Conservation (phyloP, 495 filamentous ascomycete species). For the Lepraria neglecta region DNA sequence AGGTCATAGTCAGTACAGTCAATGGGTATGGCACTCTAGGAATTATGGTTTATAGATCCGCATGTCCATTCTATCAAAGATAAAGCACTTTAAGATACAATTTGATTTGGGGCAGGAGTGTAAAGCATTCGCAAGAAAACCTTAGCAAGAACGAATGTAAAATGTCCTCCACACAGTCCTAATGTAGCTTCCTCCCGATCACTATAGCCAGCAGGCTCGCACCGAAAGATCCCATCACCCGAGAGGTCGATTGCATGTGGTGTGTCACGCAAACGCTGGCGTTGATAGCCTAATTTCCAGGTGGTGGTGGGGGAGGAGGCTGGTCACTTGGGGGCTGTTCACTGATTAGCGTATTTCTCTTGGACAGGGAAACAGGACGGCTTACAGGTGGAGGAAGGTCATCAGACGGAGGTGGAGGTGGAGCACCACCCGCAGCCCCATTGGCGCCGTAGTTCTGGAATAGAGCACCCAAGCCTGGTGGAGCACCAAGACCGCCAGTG, state of each 20-base stretch:
- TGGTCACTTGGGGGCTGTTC: constrained; percentile 60
- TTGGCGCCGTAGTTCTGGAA: constrained; percentile 54
- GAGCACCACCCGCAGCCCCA: constrained; percentile 40
- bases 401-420: constrained; percentile 52
- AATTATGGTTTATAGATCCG: no score
- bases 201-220: not conserved
- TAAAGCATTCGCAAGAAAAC: not conserved
- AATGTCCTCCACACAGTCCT: no score
- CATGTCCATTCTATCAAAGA: not conserved
- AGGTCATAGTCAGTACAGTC: no score
- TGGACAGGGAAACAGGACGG: constrained; percentile 12
- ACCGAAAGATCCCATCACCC: not conserved
- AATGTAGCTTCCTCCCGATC: not conserved
- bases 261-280: not conserved
- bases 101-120: not conserved
- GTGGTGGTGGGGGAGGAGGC: constrained; percentile 66
- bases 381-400: constrained; percentile 61
- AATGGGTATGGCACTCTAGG: no score
- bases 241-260: not conserved
- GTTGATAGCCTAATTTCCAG: constrained; percentile 39
- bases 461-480: constrained; percentile 62
- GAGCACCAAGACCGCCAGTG: constrained; percentile 43
- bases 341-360: constrained; percentile 20
- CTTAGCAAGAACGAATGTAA: not conserved
- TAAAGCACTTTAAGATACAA: not conserved